Evolutionary conservation across 805 yeast species (phyloP).

Genomic region (Cyberlindnera nakhonratchasimensis): DNA sequence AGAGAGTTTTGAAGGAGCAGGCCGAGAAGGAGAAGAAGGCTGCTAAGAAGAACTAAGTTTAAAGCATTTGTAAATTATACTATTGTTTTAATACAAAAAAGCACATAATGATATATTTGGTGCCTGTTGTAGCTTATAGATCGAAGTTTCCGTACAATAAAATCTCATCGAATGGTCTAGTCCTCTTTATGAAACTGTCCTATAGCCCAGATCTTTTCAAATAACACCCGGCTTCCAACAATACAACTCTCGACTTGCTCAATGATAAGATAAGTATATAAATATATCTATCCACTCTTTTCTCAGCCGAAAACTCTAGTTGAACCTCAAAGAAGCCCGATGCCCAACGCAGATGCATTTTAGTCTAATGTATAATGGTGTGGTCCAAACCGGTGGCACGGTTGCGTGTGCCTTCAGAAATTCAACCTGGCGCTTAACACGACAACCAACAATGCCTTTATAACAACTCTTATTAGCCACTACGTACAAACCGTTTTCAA

Average conservation of each 20-base stretch:
- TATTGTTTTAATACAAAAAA: conserved; percentile 22
- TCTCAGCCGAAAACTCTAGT: too few species aligned
- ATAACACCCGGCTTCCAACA: too few species aligned
- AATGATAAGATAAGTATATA: too few species aligned
- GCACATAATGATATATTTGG: conserved; percentile 10
- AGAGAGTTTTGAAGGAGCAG: conserved; percentile 97
- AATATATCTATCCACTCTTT: too few species aligned
- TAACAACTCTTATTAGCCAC: neutral
- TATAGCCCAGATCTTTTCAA: too few species aligned
- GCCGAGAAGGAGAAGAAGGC: conserved; percentile 80
- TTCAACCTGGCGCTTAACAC: neutral
- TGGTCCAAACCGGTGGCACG: conserved; percentile 1
- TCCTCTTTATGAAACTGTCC: too few species aligned
- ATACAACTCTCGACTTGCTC: too few species aligned
- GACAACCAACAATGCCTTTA: neutral
- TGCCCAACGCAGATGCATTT: too few species aligned
- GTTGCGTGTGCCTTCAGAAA: conserved; percentile 3
- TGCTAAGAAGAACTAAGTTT: conserved; percentile 32
- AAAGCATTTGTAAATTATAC: conserved; percentile 14
- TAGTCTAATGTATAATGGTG: neutral
- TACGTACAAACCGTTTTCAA: neutral
- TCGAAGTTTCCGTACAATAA: neutral
- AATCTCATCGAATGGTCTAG: too few species aligned
- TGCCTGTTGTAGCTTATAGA: neutral
- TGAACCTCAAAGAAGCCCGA: too few species aligned